These are phyloP conservation scores for Middelhovenomyces tepae DNA, from an alignment of 805 yeast species.

Conservation along the genomic window DNA sequence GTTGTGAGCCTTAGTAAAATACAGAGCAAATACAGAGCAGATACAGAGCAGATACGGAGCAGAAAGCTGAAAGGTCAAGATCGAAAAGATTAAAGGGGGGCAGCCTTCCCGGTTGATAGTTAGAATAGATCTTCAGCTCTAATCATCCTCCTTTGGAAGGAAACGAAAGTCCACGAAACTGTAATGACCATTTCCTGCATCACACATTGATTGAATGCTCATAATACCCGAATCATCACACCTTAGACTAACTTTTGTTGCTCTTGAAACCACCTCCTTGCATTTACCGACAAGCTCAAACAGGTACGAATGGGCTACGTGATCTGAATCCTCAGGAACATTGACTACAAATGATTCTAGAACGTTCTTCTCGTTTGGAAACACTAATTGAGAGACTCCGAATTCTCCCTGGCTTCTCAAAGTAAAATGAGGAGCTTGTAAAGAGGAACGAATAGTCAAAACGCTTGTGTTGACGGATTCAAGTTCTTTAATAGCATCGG, in stretches of 20 bases:
- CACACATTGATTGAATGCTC: conserved; percentile 38
- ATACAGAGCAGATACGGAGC: no score
- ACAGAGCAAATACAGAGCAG: no score
- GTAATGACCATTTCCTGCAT: conserved; percentile 20
- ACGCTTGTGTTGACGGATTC: conserved; percentile 46
- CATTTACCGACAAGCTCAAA: conserved; percentile 41
- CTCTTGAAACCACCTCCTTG: conserved; percentile 39
- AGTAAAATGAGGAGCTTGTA: conserved; percentile 33
- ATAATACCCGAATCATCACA: conserved; percentile 44
- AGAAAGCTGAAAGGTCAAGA: no score
- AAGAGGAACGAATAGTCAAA: conserved; percentile 31
- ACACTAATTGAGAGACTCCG: conserved; percentile 57
- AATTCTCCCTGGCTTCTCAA: conserved; percentile 66
- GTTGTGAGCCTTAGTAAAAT: no score
- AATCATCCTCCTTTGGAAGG: no score
- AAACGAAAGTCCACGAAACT: conserved; percentile 25
- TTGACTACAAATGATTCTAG: conserved; percentile 48
- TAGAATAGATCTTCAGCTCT: no score
- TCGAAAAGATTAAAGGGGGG: no score
- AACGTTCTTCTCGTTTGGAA: conserved; percentile 55
- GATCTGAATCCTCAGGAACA: conserved; percentile 19
- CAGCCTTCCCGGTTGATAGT: no score
- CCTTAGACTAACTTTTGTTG: conserved; percentile 46
- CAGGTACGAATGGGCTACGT: conserved; percentile 32
- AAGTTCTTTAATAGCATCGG: conserved; percentile 46